These are phyloP conservation scores for Backusella sp. DNA, from an alignment of 192 early-diverging fungal species.

Conservation along the genomic window DNA sequence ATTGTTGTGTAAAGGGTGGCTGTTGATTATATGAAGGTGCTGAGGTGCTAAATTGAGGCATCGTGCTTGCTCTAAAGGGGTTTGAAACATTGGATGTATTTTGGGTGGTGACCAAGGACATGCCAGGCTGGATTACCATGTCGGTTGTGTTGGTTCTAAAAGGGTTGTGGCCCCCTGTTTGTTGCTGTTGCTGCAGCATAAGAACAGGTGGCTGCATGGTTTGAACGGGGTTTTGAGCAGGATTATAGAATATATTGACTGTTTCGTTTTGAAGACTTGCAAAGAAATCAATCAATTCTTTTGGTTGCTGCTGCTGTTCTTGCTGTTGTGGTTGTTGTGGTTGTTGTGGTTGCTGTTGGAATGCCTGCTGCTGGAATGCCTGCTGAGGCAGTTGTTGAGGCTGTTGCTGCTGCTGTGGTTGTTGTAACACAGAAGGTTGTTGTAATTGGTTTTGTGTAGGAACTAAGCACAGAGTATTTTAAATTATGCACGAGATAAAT, in stretches of 20 bases:
- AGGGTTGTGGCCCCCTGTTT: constrained; percentile 1
- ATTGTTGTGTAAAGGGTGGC: not conserved
- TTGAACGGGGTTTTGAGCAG: constrained; percentile 8
- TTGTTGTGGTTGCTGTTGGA: not conserved
- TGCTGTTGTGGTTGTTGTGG: not conserved
- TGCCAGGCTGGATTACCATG: not conserved
- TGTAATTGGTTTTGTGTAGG: constrained; percentile 8
- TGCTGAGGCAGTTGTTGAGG: not conserved
- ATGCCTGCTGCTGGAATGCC: not conserved
- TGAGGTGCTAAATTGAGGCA: constrained; percentile 13
- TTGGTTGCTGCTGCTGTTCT: constrained; percentile 18
- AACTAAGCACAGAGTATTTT: not conserved
- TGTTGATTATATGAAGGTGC: constrained; percentile 3
- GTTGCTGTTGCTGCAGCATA: not conserved
- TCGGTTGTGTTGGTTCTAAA: not conserved
- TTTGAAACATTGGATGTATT: not conserved
- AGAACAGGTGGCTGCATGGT: not conserved
- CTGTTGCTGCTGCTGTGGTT: not conserved
- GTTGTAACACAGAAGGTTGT: not conserved
- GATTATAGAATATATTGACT: constrained; percentile 16
- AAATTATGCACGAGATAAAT: not conserved
- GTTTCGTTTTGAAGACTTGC: constrained; percentile 29
- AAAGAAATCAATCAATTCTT: constrained; percentile 35
- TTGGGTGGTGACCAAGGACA: not conserved
- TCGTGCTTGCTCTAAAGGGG: constrained; percentile 25